phyloP scores from a whole-genome alignment of 148 eudicot species.

The Rhododendron henanense region DNA sequence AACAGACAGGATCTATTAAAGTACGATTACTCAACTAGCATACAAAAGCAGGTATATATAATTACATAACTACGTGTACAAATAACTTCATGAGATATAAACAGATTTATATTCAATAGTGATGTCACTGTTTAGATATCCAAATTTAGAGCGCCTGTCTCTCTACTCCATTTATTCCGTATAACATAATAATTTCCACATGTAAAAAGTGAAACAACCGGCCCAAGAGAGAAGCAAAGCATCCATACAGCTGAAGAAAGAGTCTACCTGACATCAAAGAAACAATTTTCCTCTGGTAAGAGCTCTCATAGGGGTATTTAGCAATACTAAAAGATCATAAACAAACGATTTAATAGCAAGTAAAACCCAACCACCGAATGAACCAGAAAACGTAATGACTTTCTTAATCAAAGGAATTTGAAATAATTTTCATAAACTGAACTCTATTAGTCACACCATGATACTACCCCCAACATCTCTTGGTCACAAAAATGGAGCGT shows the following conservation, averaged over 20 bases:
- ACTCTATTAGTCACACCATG: background rate
- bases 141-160: background rate
- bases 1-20: background rate
- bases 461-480: no score
- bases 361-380: background rate
- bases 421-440: background rate
- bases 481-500: no score
- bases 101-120: conserved; percentile 2
- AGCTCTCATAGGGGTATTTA: background rate
- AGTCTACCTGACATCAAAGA: conserved; percentile 8
- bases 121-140: background rate
- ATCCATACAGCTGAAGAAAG: conserved; percentile 2
- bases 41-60: background rate
- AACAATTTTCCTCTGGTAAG: background rate
- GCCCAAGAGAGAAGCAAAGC: background rate
- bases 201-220: background rate
- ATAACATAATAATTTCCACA: background rate
- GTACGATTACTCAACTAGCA: background rate
- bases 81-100: conserved; percentile 7
- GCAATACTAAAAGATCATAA: background rate
- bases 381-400: background rate
- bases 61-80: background rate
- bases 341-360: background rate
- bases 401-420: background rate
- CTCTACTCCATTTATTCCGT: conserved; percentile 2